A percentile compares a stretch with the other conserved stretches of the same genome.
Evolutionary conservation across 441 rosid species (phyloP).

Genomic region (Gossypium davidsonii): DNA sequence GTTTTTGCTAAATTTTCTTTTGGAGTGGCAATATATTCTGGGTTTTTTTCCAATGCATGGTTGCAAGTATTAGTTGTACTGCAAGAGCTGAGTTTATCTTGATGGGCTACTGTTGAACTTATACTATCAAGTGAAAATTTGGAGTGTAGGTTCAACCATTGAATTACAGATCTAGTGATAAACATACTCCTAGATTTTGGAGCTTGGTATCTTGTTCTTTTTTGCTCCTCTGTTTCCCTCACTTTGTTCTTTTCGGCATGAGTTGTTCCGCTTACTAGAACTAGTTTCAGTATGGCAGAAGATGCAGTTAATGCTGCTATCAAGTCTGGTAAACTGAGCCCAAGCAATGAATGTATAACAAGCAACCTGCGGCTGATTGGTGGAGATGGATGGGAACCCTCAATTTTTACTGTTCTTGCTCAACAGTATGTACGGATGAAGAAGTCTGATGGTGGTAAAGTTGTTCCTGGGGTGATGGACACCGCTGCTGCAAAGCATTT

Average conservation of each 20-base stretch:
- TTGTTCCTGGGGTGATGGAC: conserved; percentile 87
- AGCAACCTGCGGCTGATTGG: conserved; percentile 58
- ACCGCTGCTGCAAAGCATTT: conserved; percentile 78
- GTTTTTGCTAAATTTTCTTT: conserved; percentile 3
- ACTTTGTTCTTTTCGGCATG: background rate
- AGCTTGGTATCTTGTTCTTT: background rate
- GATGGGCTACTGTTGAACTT: background rate
- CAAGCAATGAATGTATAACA: conserved; percentile 54
- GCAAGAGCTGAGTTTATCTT: background rate
- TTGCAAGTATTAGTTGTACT: background rate
- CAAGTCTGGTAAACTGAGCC: conserved; percentile 64
- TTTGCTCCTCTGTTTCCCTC: background rate
- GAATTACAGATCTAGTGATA: background rate
- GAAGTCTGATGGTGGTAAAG: conserved; percentile 58
- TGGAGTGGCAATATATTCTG: conserved; percentile 1
- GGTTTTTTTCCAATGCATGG: background rate
- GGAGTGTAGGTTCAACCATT: background rate
- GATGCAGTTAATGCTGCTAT: conserved; percentile 89
- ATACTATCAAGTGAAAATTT: background rate
- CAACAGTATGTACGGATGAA: conserved; percentile 89
- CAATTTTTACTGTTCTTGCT: conserved; percentile 76
- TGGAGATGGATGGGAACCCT: conserved; percentile 86
- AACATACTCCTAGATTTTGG: background rate
- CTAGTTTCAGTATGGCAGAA: conserved; percentile 86
- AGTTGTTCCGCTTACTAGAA: conserved; percentile 22